A percentile compares a stretch with the other conserved stretches of the same genome.
Evolutionary conservation across 495 filamentous ascomycete genomes (phyloP).

Genomic region (Neurospora sp.): DNA sequence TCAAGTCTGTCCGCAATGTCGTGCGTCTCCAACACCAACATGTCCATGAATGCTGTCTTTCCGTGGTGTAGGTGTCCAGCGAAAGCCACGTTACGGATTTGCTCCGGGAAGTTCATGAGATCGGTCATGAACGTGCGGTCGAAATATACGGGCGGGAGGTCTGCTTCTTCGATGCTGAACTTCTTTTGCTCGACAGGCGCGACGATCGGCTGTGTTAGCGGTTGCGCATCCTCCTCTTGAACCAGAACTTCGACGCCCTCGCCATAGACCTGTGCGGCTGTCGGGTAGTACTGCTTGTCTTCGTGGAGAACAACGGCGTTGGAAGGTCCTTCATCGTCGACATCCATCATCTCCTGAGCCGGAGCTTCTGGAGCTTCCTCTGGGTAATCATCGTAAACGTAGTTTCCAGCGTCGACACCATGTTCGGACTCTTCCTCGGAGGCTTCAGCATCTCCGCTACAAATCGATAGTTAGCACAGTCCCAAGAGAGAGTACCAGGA

Average conservation of each 20-base stretch:
- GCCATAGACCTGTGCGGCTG: conserved; percentile 89
- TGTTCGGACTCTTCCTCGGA: conserved; percentile 77
- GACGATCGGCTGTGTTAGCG: conserved; percentile 84
- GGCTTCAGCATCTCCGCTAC: conserved; percentile 69
- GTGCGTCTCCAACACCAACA: conserved; percentile 92
- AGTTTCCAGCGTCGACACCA: conserved; percentile 63
- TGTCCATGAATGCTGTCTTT: conserved; percentile 97
- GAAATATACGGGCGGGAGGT: conserved; percentile 80
- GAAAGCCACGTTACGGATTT: conserved; percentile 84
- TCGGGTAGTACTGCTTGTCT: conserved; percentile 99
- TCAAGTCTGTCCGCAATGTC: conserved; percentile 68
- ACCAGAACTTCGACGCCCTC: conserved; percentile 90
- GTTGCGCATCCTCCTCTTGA: conserved; percentile 94
- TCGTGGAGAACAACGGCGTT: conserved; percentile 96
- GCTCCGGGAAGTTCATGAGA: conserved; percentile 89
- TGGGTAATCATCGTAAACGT: conserved; percentile 68
- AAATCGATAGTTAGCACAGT: conserved; percentile 1
- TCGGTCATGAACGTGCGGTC: conserved; percentile 86
- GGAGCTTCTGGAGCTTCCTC: conserved; percentile 50
- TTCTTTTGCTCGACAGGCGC: conserved; percentile 90
- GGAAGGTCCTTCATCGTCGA: conserved; percentile 88
- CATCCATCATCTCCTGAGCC: conserved; percentile 84
- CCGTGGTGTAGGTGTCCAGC: conserved; percentile 94
- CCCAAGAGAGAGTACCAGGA: neutral
- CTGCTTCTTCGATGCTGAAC: conserved; percentile 83